Evolutionary conservation across 1,284 basidiomycete species (phyloP).

Genomic region (Waitea zeae): DNA sequence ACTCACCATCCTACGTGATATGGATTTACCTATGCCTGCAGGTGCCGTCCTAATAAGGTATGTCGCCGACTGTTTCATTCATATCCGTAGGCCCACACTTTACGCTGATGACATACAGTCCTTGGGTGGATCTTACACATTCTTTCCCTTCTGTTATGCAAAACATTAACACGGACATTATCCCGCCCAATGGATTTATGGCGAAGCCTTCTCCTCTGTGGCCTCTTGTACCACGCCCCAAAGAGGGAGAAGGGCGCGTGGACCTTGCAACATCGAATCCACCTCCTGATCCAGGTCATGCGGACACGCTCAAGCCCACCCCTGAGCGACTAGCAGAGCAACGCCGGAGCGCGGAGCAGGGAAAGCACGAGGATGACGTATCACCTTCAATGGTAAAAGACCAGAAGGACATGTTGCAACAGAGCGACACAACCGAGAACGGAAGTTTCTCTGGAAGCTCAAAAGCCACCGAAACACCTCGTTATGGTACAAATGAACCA

Average conservation of each 20-base stretch:
- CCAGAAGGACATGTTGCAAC: no score
- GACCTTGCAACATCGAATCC: conserved; percentile 19
- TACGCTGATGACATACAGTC: no score
- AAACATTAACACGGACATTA: conserved; percentile 54
- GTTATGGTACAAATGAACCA: no score
- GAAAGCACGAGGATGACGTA: background rate
- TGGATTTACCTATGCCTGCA: conserved; percentile 55
- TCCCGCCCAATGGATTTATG: conserved; percentile 42
- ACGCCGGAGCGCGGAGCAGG: conserved; percentile 5
- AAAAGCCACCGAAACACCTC: no score
- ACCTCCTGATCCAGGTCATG: conserved; percentile 31
- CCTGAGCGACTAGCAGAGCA: conserved; percentile 11
- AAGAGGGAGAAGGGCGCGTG: conserved; percentile 21
- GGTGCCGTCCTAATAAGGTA: conserved; percentile 63
- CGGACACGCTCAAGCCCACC: conserved; percentile 26
- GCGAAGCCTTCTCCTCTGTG: conserved; percentile 38
- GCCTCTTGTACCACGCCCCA: conserved; percentile 27
- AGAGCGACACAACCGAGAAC: no score
- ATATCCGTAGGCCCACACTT: no score
- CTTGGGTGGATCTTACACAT: conserved; percentile 77
- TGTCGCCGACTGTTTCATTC: no score
- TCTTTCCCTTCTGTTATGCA: conserved; percentile 68
- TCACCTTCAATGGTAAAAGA: no score
- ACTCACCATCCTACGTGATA: conserved; percentile 62
- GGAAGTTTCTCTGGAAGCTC: no score